phyloP scores from a whole-genome alignment of 2,329 filamentous ascomycete species.

The Tolypocladium cylindrosporum region DNA sequence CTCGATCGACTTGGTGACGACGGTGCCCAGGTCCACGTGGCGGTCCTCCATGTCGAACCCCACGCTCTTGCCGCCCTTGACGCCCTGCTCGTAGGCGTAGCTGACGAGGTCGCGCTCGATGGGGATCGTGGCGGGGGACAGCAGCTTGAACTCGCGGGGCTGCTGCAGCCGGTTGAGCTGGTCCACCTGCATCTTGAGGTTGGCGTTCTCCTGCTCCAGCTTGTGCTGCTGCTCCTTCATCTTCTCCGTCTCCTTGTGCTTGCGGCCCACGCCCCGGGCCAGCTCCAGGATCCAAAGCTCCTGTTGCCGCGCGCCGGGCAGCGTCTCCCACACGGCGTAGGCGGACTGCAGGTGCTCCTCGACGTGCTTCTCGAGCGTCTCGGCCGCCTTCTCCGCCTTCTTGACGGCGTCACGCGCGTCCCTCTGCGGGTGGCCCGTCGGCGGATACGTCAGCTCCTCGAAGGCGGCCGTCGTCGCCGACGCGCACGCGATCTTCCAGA shows the following conservation, averaged over 20 bases:
- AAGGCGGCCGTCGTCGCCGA: slow-evolving; percentile 36
- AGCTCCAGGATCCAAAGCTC: slow-evolving; percentile 54
- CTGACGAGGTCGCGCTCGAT: slow-evolving; percentile 38
- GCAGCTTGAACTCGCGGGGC: slow-evolving; percentile 46
- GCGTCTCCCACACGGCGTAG: slow-evolving; percentile 64
- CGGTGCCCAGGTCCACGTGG: slow-evolving; percentile 38
- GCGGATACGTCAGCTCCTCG: slow-evolving; percentile 43
- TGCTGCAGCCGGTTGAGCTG: slow-evolving; percentile 49
- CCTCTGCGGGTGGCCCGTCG: slow-evolving; percentile 25
- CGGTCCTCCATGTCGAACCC: slow-evolving; percentile 41
- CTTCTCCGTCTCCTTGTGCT: slow-evolving; percentile 43
- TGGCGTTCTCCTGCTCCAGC: slow-evolving; percentile 45
- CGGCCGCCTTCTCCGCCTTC: slow-evolving; percentile 41
- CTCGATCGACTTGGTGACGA: slow-evolving; percentile 46
- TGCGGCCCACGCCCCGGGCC: slow-evolving; percentile 47
- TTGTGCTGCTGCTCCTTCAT: slow-evolving; percentile 39
- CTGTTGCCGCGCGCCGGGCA: slow-evolving; percentile 44
- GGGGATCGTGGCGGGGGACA: slow-evolving; percentile 40
- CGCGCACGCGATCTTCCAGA: slow-evolving; percentile 48
- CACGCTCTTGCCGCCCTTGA: slow-evolving; percentile 27
- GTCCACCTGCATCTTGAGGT: slow-evolving; percentile 48
- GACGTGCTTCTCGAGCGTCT: slow-evolving; percentile 57
- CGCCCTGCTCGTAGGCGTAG: slow-evolving; percentile 34
- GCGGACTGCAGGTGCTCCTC: slow-evolving; percentile 67
- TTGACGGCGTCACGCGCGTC: slow-evolving; percentile 36